These are phyloP conservation scores for Xerocomus cyaneibrunnescens DNA, from an alignment of 1,284 basidiomycete species.

Conservation along the genomic window DNA sequence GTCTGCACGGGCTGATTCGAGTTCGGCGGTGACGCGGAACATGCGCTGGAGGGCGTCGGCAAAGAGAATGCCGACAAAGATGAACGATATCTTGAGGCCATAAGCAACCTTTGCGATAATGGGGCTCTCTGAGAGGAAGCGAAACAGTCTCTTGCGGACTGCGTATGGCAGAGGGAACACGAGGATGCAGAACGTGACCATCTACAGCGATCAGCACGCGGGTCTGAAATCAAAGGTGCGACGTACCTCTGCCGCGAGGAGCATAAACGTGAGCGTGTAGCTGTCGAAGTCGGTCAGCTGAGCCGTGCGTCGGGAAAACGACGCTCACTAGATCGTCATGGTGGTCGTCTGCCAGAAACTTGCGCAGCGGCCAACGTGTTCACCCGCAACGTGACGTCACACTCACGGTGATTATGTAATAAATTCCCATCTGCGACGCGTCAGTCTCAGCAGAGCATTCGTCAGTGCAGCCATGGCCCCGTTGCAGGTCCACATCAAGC, in stretches of 20 bases:
- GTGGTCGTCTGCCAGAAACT: slow-evolving; percentile 18
- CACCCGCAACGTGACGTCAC: slow-evolving; percentile 28
- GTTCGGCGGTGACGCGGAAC: slow-evolving; percentile 80
- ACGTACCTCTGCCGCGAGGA: slow-evolving; percentile 67
- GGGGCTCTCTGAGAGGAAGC: slow-evolving; percentile 70
- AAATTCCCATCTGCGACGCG: slow-evolving; percentile 34
- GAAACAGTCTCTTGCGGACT: slow-evolving; percentile 71
- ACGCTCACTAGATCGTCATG: slow-evolving; percentile 72
- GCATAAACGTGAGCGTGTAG: slow-evolving; percentile 74
- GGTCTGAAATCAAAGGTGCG: background rate
- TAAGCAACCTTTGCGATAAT: slow-evolving; percentile 75
- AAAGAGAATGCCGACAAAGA: slow-evolving; percentile 86
- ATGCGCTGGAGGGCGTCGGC: slow-evolving; percentile 93
- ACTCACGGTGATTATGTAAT: slow-evolving; percentile 23
- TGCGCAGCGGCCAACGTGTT: slow-evolving; percentile 19
- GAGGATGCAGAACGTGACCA: slow-evolving; percentile 72
- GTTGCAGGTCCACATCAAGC: slow-evolving; percentile 81
- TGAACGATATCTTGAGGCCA: slow-evolving; percentile 91
- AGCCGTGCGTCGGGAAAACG: no score
- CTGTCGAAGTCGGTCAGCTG: no score
- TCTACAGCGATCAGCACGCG: slow-evolving; percentile 37
- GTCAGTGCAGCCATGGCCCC: slow-evolving; percentile 50
- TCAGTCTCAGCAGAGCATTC: slow-evolving; percentile 2
- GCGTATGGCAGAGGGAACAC: slow-evolving; percentile 76
- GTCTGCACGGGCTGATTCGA: slow-evolving; percentile 66